A percentile compares a stretch with the other conserved stretches of the same genome.
These are phyloP conservation scores for Magnolia officinalis DNA, from an alignment of 164 flowering plant species.

Conservation along the genomic window DNA sequence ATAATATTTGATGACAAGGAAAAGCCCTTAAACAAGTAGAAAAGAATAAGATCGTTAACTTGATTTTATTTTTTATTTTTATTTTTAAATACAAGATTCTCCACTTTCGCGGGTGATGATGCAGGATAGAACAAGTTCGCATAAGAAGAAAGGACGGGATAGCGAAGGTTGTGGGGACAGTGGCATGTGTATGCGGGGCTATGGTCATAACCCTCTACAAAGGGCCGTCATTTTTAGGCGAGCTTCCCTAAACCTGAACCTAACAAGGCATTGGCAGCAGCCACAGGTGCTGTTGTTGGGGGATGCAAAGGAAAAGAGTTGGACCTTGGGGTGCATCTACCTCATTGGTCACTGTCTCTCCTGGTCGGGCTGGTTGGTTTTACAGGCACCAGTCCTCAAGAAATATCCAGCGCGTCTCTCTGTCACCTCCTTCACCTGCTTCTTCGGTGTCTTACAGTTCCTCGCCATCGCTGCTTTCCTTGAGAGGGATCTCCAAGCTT, in stretches of 20 bases:
- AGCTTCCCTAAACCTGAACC: constrained; percentile 7
- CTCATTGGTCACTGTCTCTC: constrained; percentile 93
- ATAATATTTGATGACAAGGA: too few species aligned
- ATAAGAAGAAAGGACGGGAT: constrained; percentile 77
- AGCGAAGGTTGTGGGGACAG: constrained; percentile 70
- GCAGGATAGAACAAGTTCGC: constrained; percentile 88
- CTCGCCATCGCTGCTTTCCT: constrained; percentile 59
- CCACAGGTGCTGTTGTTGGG: constrained; percentile 37
- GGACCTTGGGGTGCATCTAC: constrained; percentile 91
- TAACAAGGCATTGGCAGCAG: not conserved
- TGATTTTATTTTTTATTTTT: not conserved
- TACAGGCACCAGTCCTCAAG: constrained; percentile 91
- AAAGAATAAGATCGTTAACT: not conserved
- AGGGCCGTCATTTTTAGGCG: constrained; percentile 52
- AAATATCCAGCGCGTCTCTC: constrained; percentile 95
- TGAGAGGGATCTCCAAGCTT: constrained; percentile 65
- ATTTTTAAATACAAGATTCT: not conserved
- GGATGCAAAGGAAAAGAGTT: constrained; percentile 75
- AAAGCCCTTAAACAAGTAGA: not conserved
- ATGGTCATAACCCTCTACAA: constrained; percentile 88
- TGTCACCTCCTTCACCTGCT: constrained; percentile 88
- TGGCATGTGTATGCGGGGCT: constrained; percentile 84
- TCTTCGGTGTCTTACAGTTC: constrained; percentile 93
- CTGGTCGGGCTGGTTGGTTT: constrained; percentile 96
- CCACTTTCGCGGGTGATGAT: not conserved